Evolutionary conservation across 1,284 basidiomycete species (phyloP), one percentile per base, ranked within the genome.

Genomic region (Cryptococcus neoformans): DNA sequence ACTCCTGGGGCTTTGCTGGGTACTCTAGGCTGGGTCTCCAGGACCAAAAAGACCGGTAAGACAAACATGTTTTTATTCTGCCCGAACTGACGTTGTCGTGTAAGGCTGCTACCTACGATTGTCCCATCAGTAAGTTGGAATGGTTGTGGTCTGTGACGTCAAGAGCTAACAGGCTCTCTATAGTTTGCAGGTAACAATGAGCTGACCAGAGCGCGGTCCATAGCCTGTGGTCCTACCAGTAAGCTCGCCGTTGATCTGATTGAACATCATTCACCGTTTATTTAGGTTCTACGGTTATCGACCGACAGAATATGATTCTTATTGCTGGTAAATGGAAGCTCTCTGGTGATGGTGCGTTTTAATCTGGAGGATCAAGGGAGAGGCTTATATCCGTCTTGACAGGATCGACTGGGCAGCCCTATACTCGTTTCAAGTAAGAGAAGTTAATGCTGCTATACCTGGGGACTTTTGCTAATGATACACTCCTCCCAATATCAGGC

Each of bases 361-460:
- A 21, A 12, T 9, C 45, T 39, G 39, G 14, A 34, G 9, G 38
- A 11, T 47, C 51, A 57, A 42, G 52, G 54, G 12, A 49, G 16
- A 39, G 40, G 17, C 48, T 35, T 47, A 12, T 34, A 6, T 21
- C 28, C 9, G 14, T n/a, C 10, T 47, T 16, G 14, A 37, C 54
- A 88, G 87, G 88, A 12, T 91, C 88, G 6, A 83, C 83, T 10
- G 89, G 89, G 11, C 87, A 88, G 38, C 89, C 90, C 0, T 92
- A 87, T 73, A 90, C 90, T 0, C 83, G 84, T 1, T 90, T 92
- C 73, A 74, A 74, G 67, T 67, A 44, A 55, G 63, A 54, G 12
- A 28, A 28, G 28, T 28, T 28, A 28, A 21, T 36, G 10, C 21
- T 35, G 12, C 35, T 44, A 12, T 21, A 39, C 10, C 12, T 11